Base-by-base conservation (phyloP, 179 eudicot genomes). In the Spergularia azorica region DNA sequence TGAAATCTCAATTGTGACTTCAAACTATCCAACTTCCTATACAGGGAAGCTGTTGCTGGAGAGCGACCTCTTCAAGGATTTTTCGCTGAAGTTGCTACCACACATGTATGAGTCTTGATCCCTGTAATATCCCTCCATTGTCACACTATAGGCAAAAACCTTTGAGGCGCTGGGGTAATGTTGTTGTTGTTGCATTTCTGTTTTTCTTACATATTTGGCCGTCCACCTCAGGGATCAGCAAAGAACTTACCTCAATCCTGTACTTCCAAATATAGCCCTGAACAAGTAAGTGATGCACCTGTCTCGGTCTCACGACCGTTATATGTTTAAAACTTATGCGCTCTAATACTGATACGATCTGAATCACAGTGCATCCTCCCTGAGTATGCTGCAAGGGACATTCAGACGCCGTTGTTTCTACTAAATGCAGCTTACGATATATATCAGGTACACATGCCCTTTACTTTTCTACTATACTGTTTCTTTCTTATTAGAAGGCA, bases 341-440 rank as follows among this genome's bases (percentile, higher is more conserved):
- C 18, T 3, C 20, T 10, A 32, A 73, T 46, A 46, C 9, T 46
- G 50, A 46, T 46, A 46, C 8, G 1, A 5, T 6, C 50, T 46
- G 50, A 55, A 26, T 55, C 76, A 68, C 91, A 92, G 97, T 94
- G 97, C 76, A 85, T 94, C 72, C 90, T 94, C 84, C 98, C 97
- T 2, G 80, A 94, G 72, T 77, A 92, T 54, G 79, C 86, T 67
- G 95, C 90, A 12, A 85, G 69, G 67, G 79, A 73, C 54, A 78
- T 90, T 32, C 72, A 76, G 71, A 92, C 97, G 66, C 97, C 96
- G 5, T 82, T 94, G 48, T 92, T 94, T 77, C 26, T 94, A 9
- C 13, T 88, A 57, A 94, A 92, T 71, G 88, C 98, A 36, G 94
- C 97, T 67, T 94, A 94, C 76, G 97, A 94, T 79, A 84, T 96